Percentiles rank a stretch among this genome's conserved stretches.
Evolutionary conservation across 495 filamentous ascomycete genomes (phyloP).

Genomic region (Physcia stellaris): DNA sequence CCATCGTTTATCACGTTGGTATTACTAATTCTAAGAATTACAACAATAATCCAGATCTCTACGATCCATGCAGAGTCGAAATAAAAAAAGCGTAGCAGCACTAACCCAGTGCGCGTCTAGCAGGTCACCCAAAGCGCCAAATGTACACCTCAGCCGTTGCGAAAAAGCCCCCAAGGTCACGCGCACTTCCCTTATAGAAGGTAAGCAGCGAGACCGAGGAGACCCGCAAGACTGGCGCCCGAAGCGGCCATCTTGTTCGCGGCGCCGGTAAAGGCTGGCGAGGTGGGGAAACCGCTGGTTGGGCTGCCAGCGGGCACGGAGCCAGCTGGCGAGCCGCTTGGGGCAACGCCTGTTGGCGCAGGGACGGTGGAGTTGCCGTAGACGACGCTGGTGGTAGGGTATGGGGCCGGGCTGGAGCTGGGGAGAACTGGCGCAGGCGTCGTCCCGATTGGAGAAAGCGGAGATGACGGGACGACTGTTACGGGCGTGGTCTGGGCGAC

Average conservation of each 20-base stretch:
- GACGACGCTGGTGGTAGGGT: constrained; percentile 7
- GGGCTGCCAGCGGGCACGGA: constrained; percentile 8
- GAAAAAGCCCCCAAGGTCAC: no score
- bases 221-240: constrained; percentile 21
- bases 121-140: no score
- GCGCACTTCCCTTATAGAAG: no score
- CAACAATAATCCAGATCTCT: no score
- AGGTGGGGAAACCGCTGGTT: constrained; percentile 2
- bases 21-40: no score
- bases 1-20: no score
- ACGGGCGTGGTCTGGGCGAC: background rate
- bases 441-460: background rate
- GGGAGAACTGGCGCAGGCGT: background rate
- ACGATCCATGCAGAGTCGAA: no score
- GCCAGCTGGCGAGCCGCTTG: constrained; percentile 1
- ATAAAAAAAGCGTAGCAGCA: no score
- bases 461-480: background rate
- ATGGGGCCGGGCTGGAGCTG: background rate
- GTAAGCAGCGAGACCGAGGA: constrained; percentile 27
- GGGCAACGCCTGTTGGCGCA: background rate
- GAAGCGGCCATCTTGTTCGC: constrained; percentile 22
- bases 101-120: no score
- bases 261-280: constrained; percentile 16
- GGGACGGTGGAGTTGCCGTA: constrained; percentile 5
- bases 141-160: no score